Evolutionary conservation across 441 rosid species (phyloP).

Genomic region (Populus hybrid): DNA sequence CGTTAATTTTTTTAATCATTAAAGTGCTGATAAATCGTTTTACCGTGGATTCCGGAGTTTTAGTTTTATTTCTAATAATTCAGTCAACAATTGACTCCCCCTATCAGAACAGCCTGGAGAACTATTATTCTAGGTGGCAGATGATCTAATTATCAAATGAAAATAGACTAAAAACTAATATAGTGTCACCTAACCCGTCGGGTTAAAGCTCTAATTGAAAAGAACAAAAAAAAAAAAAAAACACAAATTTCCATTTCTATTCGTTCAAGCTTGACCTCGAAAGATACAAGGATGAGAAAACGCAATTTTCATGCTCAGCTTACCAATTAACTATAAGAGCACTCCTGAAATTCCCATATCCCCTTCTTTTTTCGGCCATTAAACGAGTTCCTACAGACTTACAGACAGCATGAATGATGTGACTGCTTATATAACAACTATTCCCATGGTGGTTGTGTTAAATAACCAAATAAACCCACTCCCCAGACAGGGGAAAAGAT

Average conservation of each 20-base stretch:
- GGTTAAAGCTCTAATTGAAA: no score
- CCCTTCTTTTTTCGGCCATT: background rate
- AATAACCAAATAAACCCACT: no score
- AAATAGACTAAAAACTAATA: background rate
- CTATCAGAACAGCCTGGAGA: background rate
- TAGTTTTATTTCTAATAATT: no score
- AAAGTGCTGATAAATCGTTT: no score
- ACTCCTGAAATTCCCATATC: background rate
- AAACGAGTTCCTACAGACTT: background rate
- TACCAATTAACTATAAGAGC: background rate
- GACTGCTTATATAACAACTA: background rate
- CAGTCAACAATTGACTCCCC: no score
- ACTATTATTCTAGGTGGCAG: background rate
- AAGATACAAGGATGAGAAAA: background rate
- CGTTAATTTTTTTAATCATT: no score
- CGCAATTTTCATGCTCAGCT: background rate
- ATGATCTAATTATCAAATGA: background rate
- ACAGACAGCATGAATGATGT: background rate
- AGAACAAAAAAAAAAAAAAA: no score
- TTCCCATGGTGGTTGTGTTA: no score
- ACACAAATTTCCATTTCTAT: background rate
- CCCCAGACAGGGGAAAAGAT: no score
- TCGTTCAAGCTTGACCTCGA: background rate
- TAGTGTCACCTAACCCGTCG: no score
- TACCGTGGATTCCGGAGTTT: no score